phyloP scores from a whole-genome alignment of 2,329 filamentous ascomycete species.

The Raffaelea ambrosiae region DNA sequence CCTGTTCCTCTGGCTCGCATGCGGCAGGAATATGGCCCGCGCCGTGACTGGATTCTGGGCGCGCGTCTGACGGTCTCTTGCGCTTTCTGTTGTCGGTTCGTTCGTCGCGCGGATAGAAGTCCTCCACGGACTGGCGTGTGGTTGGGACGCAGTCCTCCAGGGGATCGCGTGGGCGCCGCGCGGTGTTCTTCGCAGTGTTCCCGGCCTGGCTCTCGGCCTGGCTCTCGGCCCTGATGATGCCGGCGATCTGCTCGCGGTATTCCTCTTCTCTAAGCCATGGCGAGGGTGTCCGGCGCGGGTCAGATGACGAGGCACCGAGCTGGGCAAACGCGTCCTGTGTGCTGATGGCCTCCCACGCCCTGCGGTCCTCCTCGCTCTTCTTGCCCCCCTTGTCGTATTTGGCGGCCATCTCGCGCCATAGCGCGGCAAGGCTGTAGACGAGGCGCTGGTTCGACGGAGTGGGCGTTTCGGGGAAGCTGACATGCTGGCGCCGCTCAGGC shows the following conservation, averaged over 20 bases:
- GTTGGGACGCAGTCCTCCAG: constrained; percentile 61
- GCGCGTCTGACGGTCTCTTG: not conserved
- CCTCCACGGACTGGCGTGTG: constrained; percentile 73
- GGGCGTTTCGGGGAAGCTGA: constrained; percentile 75
- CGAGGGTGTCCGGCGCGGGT: constrained; percentile 60
- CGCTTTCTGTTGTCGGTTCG: constrained; percentile 5
- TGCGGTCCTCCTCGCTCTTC: constrained; percentile 62
- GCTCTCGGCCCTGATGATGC: constrained; percentile 43
- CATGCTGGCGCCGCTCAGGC: constrained; percentile 69
- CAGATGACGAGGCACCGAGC: constrained; percentile 81
- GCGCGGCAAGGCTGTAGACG: constrained; percentile 82
- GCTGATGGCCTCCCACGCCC: constrained; percentile 54
- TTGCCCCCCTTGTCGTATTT: constrained; percentile 60
- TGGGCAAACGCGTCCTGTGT: constrained; percentile 76
- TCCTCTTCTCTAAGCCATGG: constrained; percentile 92
- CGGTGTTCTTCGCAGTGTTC: constrained; percentile 18
- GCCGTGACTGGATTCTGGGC: not conserved
- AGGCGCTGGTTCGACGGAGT: constrained; percentile 64
- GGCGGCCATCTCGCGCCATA: constrained; percentile 50
- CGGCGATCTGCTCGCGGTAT: constrained; percentile 55
- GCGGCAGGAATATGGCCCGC: too few species aligned
- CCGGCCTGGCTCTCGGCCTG: constrained; percentile 21
- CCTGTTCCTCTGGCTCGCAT: too few species aligned
- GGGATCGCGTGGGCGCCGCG: constrained; percentile 49
- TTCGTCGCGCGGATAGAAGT: constrained; percentile 57